phyloP scores from a whole-genome alignment of 345 rosid species.

The Eucalyptus pauciflora region DNA sequence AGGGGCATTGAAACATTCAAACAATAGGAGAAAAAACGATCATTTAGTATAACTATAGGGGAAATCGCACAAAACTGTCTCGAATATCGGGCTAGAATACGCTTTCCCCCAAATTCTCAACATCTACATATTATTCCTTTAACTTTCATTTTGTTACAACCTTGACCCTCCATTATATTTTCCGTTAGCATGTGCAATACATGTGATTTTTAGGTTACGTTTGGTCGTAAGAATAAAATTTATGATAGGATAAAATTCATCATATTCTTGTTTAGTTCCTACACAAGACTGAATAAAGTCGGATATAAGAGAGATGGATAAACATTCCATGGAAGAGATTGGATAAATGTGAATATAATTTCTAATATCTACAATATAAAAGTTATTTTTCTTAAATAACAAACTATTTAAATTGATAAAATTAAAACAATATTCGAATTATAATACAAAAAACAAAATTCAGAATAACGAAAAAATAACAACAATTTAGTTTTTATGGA shows the following conservation, averaged over 20 bases:
- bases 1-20: not conserved
- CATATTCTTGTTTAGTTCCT: no score
- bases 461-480: not conserved
- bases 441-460: no score
- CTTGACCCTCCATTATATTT: not conserved
- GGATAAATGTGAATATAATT: no score
- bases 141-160: not conserved
- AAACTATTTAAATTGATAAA: no score
- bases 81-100: rapidly evolving
- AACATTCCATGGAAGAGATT: not conserved
- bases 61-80: not conserved
- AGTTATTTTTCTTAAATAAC: no score
- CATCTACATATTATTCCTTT: not conserved
- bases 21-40: not conserved
- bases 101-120: not conserved
- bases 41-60: rapidly evolving
- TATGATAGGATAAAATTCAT: not conserved
- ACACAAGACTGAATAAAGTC: no score
- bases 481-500: not conserved
- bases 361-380: no score
- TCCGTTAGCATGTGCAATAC: not conserved
- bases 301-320: no score
- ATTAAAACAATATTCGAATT: no score
- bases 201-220: not conserved
- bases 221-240: not conserved